These are phyloP conservation scores for Solanum corneliomulleri DNA, from an alignment of 257 asterid genomes.

Conservation along the genomic window DNA sequence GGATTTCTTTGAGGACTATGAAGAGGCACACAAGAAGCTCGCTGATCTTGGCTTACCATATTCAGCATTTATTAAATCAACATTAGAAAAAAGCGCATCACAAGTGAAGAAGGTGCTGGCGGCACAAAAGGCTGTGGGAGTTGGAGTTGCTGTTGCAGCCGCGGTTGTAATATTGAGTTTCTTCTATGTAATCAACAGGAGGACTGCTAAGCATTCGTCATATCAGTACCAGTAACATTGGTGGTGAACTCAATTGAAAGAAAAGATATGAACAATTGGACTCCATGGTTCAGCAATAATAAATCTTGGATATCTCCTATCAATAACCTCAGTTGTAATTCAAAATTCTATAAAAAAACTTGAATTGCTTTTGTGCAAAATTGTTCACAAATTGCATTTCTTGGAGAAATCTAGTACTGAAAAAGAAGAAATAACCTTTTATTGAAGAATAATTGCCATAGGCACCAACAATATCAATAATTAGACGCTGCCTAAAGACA, in stretches of 20 bases:
- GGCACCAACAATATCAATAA: not conserved
- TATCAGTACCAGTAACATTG: not conserved
- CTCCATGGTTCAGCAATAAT: not conserved
- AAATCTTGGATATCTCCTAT: not conserved
- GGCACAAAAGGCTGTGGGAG: not conserved
- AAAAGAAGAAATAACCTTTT: not conserved
- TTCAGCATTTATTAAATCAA: conserved; percentile 1
- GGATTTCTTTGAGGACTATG: conserved; percentile 61
- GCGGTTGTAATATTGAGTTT: conserved; percentile 39
- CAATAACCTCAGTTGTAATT: not conserved
- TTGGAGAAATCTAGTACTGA: not conserved
- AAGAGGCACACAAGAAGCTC: conserved; percentile 70
- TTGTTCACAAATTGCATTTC: not conserved
- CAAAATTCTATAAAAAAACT: not conserved
- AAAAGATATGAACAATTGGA: not conserved
- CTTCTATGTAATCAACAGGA: conserved; percentile 24
- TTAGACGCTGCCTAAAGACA: not conserved
- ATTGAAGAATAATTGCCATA: not conserved
- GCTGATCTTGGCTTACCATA: conserved; percentile 64
- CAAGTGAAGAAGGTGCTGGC: not conserved
- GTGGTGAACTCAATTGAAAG: not conserved
- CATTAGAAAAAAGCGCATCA: conserved; percentile 3
- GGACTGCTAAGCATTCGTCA: not conserved
- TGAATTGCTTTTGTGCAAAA: not conserved
- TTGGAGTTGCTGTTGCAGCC: conserved; percentile 37